Conservation (phyloP, 2,329 filamentous ascomycete genomes). For the Verticillium zaregamsianum region DNA sequence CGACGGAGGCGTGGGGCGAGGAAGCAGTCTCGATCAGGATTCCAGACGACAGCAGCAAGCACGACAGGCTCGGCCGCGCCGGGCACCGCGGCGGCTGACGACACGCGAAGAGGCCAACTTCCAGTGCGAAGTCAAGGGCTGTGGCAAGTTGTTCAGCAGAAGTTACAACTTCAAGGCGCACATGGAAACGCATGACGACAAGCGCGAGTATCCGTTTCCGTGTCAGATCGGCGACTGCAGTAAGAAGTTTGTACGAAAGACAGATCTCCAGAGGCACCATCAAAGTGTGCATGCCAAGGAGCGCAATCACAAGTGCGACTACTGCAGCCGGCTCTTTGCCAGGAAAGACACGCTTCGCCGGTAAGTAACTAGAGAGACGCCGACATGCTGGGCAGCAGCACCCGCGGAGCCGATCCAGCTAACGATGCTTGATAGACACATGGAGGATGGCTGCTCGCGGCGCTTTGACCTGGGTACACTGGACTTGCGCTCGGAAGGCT, state of each 20-base stretch:
- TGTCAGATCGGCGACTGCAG: conserved; percentile 63
- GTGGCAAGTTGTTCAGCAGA: conserved; percentile 75
- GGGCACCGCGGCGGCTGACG: conserved; percentile 48
- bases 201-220: conserved; percentile 64
- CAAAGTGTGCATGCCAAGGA: conserved; percentile 71
- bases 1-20: neutral
- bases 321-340: conserved; percentile 68
- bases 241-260: conserved; percentile 77
- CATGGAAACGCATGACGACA: conserved; percentile 76
- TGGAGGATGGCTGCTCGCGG: conserved; percentile 71
- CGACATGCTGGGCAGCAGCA: too few relatives aligned
- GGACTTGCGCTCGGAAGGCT: conserved; percentile 29
- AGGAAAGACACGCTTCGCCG: conserved; percentile 79
- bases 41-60: conserved; percentile 15
- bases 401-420: neutral
- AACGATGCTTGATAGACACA: conserved; percentile 52
- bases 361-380: conserved; percentile 37
- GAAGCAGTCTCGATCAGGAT: neutral
- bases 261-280: conserved; percentile 64
- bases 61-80: conserved; percentile 22
- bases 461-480: conserved; percentile 56
- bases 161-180: conserved; percentile 87
- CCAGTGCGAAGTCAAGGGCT: conserved; percentile 64
- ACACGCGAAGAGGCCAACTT: conserved; percentile 68
- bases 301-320: conserved; percentile 64